Evolutionary conservation across 2,329 filamentous ascomycete species (phyloP), one percentile per base, ranked within the genome.

Genomic region (Paradendryphiella salina): DNA sequence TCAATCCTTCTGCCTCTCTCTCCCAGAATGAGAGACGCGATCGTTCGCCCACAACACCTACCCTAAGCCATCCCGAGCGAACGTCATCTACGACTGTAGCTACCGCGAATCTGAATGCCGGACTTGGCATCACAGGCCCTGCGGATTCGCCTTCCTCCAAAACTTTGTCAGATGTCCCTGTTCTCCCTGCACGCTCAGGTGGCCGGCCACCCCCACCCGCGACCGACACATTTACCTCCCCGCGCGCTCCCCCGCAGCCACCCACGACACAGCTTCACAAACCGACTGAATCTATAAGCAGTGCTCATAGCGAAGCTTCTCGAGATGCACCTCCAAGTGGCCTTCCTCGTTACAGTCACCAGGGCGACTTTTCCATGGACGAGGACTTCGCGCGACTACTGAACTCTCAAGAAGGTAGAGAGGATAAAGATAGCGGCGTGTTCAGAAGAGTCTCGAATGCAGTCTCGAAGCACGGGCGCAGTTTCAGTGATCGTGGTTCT

Each of bases 361-460:
- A 89, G 44, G 90, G 86, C 46, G 91, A 96, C 59, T 94, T 96
- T 67, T 94, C 88, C 52, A 85, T 96, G 86, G 93, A 97, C 59
- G 92, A 96, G 72, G 94, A 97, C 69, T 90, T 96, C 84, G 88
- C 89, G 46, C 87, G 92, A 50, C 93, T 96, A 50, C 79, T 96
- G 52, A 88, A 85, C 33, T 86, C 84, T 15, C 86, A 86, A 18
- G 89, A 91, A 58, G 73, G 63, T 80, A 67, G 82, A 60, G 57
- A 66, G 4, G 71, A 74, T 13, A 73, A 64, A 54, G 68, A 70
- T 13, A 51, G 53, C 46, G 70, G 60, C 41, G 88, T 96, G 54
- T 78, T 97, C 56, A 88, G 90, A 50, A 85, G 90, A 44, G 89
- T 96, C 33, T 97, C 94, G 6, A 96, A 96, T 69, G 92, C 90